Conservation (phyloP, 805 yeast genomes). For the Henningerozyma blattae region DNA sequence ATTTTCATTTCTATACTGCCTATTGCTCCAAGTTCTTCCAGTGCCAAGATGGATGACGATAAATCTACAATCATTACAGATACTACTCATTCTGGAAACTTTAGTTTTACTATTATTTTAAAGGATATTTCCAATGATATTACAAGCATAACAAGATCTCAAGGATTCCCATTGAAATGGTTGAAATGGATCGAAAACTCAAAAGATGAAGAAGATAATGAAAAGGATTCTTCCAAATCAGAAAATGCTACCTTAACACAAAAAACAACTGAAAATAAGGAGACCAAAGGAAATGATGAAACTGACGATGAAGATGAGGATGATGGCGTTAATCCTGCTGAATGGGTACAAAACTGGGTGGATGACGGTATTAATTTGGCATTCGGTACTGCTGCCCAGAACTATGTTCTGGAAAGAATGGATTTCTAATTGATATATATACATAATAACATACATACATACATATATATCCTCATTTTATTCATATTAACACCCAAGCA, state of each 20-base stretch:
- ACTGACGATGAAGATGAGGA: slow-evolving; percentile 21
- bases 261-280: slow-evolving; percentile 7
- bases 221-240: background rate
- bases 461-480: background rate
- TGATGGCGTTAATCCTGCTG: slow-evolving; percentile 63
- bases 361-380: slow-evolving; percentile 67
- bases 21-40: slow-evolving; percentile 22
- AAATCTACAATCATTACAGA: slow-evolving; percentile 24
- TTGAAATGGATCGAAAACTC: slow-evolving; percentile 62
- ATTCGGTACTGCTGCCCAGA: slow-evolving; percentile 81
- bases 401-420: slow-evolving; percentile 81
- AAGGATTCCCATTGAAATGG: slow-evolving; percentile 86
- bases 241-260: slow-evolving; percentile 1
- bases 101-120: slow-evolving; percentile 64
- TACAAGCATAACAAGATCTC: slow-evolving; percentile 65
- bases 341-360: slow-evolving; percentile 73
- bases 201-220: slow-evolving; percentile 7
- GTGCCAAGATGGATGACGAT: slow-evolving; percentile 4
- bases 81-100: slow-evolving; percentile 35
- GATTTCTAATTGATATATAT: slow-evolving; percentile 9
- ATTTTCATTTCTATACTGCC: slow-evolving; percentile 65
- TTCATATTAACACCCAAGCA: background rate
- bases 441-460: background rate
- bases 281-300: slow-evolving; percentile 12
- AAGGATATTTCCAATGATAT: slow-evolving; percentile 72